Base-by-base conservation (phyloP, 768 basidiomycete species). In the Lentinula detonsa region DNA sequence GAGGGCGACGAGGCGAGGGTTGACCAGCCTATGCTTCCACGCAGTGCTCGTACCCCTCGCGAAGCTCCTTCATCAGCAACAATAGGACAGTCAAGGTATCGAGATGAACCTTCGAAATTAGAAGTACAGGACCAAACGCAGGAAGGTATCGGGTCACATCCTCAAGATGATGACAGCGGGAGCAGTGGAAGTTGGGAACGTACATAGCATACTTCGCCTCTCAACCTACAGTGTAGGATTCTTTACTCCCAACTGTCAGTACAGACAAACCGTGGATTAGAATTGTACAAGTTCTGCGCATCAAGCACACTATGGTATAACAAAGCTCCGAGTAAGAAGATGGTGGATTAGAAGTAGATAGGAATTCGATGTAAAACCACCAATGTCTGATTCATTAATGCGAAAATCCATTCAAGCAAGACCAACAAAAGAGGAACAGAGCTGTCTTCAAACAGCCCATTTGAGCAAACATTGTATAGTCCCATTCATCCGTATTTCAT, bases 1-100 rank as follows among this genome's bases (percentile, higher is more conserved):
- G 87, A 49, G 9, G 39, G 31, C 43, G 28, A 56, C 4, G 55
- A 56, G 18, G 57, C 89, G 61, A 84, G 76, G 16, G 84, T 90
- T 66, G 93, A 95, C 68, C 80, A 81, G 63, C 86, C 86, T 0
- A 82, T 82, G 40, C 75, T 95, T 52, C 79, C 57, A 4, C 28
- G 80, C 21, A 74, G 76, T 33, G 71, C 69, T 21, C 73, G 74
- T 67, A 72, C 40, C 5, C 31, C 18, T 13, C 21, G 28, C n/a
- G 34, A 31, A 6, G 34, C 13, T n/a, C 34, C 48, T 48, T 23
- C 57, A 16, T 59, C 45, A 35, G 34, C 21, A 13, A 45, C 21
- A 11, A 11, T 15, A n/a, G 45, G 57, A n/a, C 45, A 23, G 57
- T 45, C 40, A 18, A 33, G 46, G 46, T 48, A 59, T 49, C 43